Evolutionary conservation across 1,284 basidiomycete species (phyloP), one percentile per base, ranked within the genome.

Genomic region (Malassezia slooffiae): DNA sequence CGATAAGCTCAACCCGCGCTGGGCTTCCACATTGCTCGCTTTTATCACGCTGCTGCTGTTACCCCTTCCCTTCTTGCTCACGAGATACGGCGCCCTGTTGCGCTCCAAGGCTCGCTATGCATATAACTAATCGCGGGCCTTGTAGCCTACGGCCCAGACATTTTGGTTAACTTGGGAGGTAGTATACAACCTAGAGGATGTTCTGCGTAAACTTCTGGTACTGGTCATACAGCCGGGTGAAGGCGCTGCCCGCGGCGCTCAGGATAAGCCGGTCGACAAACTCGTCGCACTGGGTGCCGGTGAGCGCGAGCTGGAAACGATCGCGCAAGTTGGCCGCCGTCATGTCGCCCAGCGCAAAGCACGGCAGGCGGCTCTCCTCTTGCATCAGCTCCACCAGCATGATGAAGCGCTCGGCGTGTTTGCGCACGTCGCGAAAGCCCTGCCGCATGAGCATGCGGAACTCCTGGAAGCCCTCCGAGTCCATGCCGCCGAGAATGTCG

Each of bases 401-500:
- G 67, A 95, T 83, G 60, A 99, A 85, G 55, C 90, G 78, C 71
- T 97, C 93, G 49, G 91, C 93, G 59, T 97, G 89, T 71, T 96
- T 97, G 55, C 93, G 74, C 27, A 85, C 85, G 30, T 83, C 83
- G 61, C 91, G 82, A 66, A 97, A 99, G 16, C 89, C 89, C 64
- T 89, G 82, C 52, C 80, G 82, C 74, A 97, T 95, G 41, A 95
- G 73, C 52, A 77, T 75, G 61, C 79, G 82, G 74, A 95, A 99
- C 69, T 93, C 85, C 29, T 76, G 70, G 67, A 83, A 96, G 11
- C 84, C 78, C 11, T 80, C 74, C 34, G 80, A 77, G 49, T 85
- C 78, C 30, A 85, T 73, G 1, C 93, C 93, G 17, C 91, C 93
- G 33, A 99, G 76, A 30, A 99, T 85, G 60, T 97, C 91, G 38